Evolutionary conservation across 1,139 yeast species (phyloP), one percentile per base, ranked within the genome.

Genomic region (Zygosaccharomyces pseudobailii): DNA sequence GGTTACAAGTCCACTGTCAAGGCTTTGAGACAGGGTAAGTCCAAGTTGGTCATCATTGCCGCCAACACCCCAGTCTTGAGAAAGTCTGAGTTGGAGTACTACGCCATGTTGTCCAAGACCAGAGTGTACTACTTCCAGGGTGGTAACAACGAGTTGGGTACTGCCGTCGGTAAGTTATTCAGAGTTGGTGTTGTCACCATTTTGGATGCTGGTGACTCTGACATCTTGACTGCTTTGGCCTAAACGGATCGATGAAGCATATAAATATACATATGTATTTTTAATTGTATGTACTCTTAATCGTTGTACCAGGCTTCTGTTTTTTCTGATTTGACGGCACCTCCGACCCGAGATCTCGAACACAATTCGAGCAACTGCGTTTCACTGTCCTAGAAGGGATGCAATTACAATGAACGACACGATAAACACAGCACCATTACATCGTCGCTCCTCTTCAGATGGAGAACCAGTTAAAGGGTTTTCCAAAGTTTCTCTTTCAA

Each of bases 141-240:
- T 81, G 96, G 97, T 78, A 90, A 90, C 97, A 90, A 90, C 79
- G 97, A 90, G 80, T 88, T 92, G 72, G 97, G 98, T 82, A 94
- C 99, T 70, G 96, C 96, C 67, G 92, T 97, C 78, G 99, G 99
- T 89, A 90, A 87, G 80, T 89, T 92, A 72, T 92, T 94, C 97
- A 90, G 97, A 82, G 98, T 92, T 69, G 97, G 97, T 80, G 92
- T 90, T 70, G 79, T 92, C 71, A 81, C 97, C 69, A 75, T 94
- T 70, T 79, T 90, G 72, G 98, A 94, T 70, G 97, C 96, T 69
- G 99, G 99, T 90, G 99, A 94, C 82, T 92, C 98, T 68, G 99
- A 94, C 78, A 90, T 94, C 78, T 86, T 92, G 65, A 58, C 74
- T 58, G 56, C 68, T 55, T 62, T 66, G 59, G 69, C 68, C 56